A percentile compares a stretch with the other conserved stretches of the same genome.
phyloP scores from a whole-genome alignment of 2,329 filamentous ascomycete species.

The Trichoderma breve region DNA sequence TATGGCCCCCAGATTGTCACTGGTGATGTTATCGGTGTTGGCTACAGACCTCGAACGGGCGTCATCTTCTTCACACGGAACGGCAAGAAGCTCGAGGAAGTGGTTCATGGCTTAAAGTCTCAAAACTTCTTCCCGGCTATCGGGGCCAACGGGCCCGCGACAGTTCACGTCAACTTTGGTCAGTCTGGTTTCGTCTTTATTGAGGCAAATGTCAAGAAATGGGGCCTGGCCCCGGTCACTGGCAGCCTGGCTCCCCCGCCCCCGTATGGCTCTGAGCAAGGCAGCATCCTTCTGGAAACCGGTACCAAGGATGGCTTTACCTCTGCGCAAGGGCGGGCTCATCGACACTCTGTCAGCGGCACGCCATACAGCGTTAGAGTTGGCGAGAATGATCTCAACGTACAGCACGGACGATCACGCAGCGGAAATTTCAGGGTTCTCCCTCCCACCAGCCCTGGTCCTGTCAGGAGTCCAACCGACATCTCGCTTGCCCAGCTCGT shows the following conservation, averaged over 20 bases:
- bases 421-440: constrained; percentile 77
- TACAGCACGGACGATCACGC: constrained; percentile 69
- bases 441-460: constrained; percentile 80
- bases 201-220: constrained; percentile 99
- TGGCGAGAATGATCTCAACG: constrained; percentile 49
- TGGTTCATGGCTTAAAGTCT: constrained; percentile 85
- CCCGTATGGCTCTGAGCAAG: constrained; percentile 94
- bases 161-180: constrained; percentile 94
- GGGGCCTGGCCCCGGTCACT: constrained; percentile 94
- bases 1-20: constrained; percentile 87
- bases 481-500: constrained; percentile 89
- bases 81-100: constrained; percentile 94
- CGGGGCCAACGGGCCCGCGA: constrained; percentile 91
- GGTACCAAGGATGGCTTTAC: constrained; percentile 64
- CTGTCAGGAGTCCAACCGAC: constrained; percentile 86
- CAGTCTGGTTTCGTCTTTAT: constrained; percentile 99
- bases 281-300: constrained; percentile 89
- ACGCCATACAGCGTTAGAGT: constrained; percentile 40
- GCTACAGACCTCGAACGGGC: constrained; percentile 90
- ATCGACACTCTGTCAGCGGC: constrained; percentile 46
- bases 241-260: constrained; percentile 92
- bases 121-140: constrained; percentile 98
- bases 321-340: constrained; percentile 42
- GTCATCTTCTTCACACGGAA: constrained; percentile 98
- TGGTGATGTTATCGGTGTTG: constrained; percentile 93